Evolutionary conservation across 2,329 filamentous ascomycete genomes (phyloP), one percentile per base, ranked within the genome.

Genomic region (Talaromyces verruculosus): DNA sequence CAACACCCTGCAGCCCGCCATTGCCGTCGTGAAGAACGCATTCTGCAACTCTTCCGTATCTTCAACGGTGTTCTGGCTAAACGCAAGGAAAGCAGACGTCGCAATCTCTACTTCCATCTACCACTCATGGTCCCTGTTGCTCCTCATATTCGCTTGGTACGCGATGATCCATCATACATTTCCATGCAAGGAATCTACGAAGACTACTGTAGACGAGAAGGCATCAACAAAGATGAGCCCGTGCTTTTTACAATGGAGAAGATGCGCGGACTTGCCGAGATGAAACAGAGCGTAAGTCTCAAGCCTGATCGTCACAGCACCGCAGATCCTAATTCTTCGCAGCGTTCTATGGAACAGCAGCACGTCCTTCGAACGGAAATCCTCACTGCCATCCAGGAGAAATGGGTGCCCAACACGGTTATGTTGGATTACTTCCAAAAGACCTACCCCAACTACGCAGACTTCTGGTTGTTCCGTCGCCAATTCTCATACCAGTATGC

Each of bases 401-500:
- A 93, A 76, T 96, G 90, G 86, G 93, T 97, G 65, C 91, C 93
- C 5, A 89, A 89, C 67, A 92, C 88, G 2, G 83, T 98, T 67
- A 89, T 90, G 25, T 85, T 96, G 63, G 88, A 96, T 70, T 97
- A 94, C 82, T 97, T 97, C 86, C 91, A 93, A 75, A 84, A 86
- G 70, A 91, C 89, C 5, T 98, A 95, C 80, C 91, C 93, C 35
- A 90, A 91, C 69, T 99, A 92, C 78, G 88, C 91, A 55, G 93
- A 97, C 73, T 97, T 98, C 84, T 99, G 94, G 93, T 87, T 99
- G 66, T 99, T 99, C 91, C 91, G 95, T 67, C 89, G 93, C 67
- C 93, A 97, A 70, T 97, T 99, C 81, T 91, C 92, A 25, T 97
- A 98, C 82, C 95, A 99, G 80, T 89, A 97, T 68, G 94, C 95